A percentile compares a stretch with the other conserved stretches of the same genome.
These are phyloP conservation scores for Blastomyces silverae DNA, from an alignment of 2,329 filamentous ascomycete genomes.

Conservation along the genomic window DNA sequence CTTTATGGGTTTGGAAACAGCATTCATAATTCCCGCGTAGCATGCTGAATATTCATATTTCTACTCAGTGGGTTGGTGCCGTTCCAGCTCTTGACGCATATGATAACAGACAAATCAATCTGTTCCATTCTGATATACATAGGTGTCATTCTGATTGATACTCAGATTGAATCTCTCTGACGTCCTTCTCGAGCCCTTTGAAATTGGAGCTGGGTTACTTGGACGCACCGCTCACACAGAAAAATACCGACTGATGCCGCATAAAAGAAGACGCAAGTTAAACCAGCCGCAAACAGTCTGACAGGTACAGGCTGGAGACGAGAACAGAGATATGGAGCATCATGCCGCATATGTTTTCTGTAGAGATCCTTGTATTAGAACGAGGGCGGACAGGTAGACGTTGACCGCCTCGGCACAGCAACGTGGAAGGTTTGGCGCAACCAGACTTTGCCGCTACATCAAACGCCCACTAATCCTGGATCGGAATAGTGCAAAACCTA, in stretches of 20 bases:
- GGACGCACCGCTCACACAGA: too few relatives aligned
- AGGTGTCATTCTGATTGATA: background rate
- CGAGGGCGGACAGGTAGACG: too few relatives aligned
- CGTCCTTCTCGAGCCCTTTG: background rate
- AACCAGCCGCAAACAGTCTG: background rate
- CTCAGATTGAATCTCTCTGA: background rate
- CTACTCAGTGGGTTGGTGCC: background rate
- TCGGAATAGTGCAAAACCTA: constrained; percentile 12
- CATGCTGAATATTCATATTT: background rate
- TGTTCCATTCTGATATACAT: background rate
- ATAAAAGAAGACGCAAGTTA: too few relatives aligned
- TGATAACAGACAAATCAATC: background rate
- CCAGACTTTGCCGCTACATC: too few relatives aligned
- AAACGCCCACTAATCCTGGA: background rate
- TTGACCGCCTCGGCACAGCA: background rate
- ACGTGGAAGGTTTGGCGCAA: background rate
- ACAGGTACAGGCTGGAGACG: background rate
- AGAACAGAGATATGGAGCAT: background rate
- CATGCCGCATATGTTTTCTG: background rate
- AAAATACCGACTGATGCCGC: too few relatives aligned
- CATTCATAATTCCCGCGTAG: background rate
- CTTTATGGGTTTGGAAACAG: background rate
- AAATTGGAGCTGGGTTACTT: too few relatives aligned
- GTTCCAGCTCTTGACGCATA: background rate
- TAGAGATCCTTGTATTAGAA: too few relatives aligned